These are phyloP conservation scores for Saccharomyces hybrid DNA, from an alignment of 1,139 yeast genomes.

Conservation along the genomic window DNA sequence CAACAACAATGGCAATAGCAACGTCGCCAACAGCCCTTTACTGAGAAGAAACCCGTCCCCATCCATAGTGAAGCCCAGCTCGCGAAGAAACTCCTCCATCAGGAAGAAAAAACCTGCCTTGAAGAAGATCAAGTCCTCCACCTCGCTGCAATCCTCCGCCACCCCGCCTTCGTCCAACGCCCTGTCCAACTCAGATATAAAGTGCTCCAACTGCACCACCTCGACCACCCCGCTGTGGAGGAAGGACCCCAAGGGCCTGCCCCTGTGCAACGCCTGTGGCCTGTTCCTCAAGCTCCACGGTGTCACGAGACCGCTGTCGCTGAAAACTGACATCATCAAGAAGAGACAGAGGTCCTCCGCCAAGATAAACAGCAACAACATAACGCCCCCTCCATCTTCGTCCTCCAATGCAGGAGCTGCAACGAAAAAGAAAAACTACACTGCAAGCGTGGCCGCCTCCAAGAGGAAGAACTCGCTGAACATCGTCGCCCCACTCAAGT, in stretches of 20 bases:
- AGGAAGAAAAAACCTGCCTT: not conserved
- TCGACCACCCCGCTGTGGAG: conserved; percentile 95
- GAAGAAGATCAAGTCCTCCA: not conserved
- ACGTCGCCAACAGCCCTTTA: not conserved
- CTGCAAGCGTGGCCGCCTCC: not conserved
- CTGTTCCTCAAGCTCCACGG: conserved; percentile 86
- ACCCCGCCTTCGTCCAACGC: not conserved
- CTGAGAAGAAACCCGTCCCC: conserved; percentile 1
- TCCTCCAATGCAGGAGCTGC: not conserved
- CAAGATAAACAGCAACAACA: conserved; percentile 5
- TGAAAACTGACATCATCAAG: conserved; percentile 89
- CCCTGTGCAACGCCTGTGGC: conserved; percentile 94
- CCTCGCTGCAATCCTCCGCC: not conserved
- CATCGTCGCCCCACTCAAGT: not conserved
- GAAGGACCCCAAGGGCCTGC: conserved; percentile 85
- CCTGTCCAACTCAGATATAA: conserved; percentile 11
- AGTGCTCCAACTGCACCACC: conserved; percentile 84
- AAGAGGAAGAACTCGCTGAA: conserved; percentile 1
- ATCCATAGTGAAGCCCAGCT: not conserved
- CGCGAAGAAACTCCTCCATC: not conserved
- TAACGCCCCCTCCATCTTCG: not conserved
- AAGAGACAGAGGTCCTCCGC: conserved; percentile 45
- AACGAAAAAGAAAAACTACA: conserved; percentile 1
- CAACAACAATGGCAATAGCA: no score
- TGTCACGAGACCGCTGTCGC: conserved; percentile 80